Percentiles rank a stretch among this genome's conserved stretches.
These are phyloP conservation scores for Ogataea pignaliae DNA, from an alignment of 805 yeast species.

Conservation along the genomic window DNA sequence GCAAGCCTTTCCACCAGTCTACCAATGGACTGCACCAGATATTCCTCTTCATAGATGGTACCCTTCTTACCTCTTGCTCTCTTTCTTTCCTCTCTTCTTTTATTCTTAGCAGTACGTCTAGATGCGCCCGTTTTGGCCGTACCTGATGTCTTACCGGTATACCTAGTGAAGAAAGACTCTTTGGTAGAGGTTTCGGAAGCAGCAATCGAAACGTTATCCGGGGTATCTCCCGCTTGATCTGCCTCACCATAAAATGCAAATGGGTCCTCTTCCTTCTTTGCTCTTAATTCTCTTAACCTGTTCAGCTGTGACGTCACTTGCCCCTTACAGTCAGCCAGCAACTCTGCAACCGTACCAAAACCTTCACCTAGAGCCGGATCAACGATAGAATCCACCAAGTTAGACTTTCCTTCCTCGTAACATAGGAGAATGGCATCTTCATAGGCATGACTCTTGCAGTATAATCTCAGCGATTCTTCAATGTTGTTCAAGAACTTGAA, in stretches of 20 bases:
- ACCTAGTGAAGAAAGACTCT: slow-evolving; percentile 90
- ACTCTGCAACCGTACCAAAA: slow-evolving; percentile 80
- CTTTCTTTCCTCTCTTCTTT: slow-evolving; percentile 92
- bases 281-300: slow-evolving; percentile 79
- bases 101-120: slow-evolving; percentile 85
- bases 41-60: slow-evolving; percentile 95
- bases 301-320: slow-evolving; percentile 80
- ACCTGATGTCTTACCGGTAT: slow-evolving; percentile 93
- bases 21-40: slow-evolving; percentile 81
- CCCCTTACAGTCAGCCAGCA: slow-evolving; percentile 87
- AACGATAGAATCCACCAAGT: slow-evolving; percentile 52
- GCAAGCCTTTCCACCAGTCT: slow-evolving; percentile 80
- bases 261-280: slow-evolving; percentile 81
- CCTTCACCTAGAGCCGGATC: slow-evolving; percentile 82
- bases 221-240: slow-evolving; percentile 60
- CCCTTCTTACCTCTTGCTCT: slow-evolving; percentile 97
- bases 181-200: slow-evolving; percentile 91
- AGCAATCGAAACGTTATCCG: slow-evolving; percentile 92
- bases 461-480: slow-evolving; percentile 58
- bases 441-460: slow-evolving; percentile 70
- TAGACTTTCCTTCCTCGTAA: slow-evolving; percentile 36
- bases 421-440: slow-evolving; percentile 74
- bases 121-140: slow-evolving; percentile 97
- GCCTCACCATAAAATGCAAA: slow-evolving; percentile 74
- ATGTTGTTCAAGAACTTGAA: slow-evolving; percentile 55